Conservation (phyloP, 257 asterid genomes). For the Scutellaria minor region DNA sequence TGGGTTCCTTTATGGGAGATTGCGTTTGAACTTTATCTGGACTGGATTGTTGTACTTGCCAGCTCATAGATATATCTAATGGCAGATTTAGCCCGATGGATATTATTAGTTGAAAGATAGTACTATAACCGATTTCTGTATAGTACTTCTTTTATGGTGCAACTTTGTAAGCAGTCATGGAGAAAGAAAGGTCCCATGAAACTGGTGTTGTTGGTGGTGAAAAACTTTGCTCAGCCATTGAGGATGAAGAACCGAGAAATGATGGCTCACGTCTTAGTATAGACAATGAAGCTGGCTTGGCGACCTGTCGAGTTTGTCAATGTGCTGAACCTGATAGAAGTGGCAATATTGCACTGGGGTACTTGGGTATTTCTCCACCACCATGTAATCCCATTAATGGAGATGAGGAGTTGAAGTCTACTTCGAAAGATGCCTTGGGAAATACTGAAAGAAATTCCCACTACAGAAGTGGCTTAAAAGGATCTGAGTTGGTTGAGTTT, state of each 20-base stretch:
- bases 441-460: constrained; percentile 46
- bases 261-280: constrained; percentile 48
- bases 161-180: constrained; percentile 44
- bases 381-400: constrained; percentile 35
- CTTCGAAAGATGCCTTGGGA: constrained; percentile 37
- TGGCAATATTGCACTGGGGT: constrained; percentile 74
- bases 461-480: constrained; percentile 39
- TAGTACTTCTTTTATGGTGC: constrained; percentile 26
- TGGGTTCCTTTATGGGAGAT: constrained; percentile 24
- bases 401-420: constrained; percentile 48
- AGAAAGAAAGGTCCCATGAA: constrained; percentile 48
- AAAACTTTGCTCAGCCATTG: constrained; percentile 42
- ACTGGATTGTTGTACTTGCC: constrained; percentile 16
- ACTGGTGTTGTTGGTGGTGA: constrained; percentile 33
- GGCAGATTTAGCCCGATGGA: constrained; percentile 31
- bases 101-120: constrained; percentile 33
- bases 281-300: constrained; percentile 57
- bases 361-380: constrained; percentile 73
- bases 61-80: constrained; percentile 29
- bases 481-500: constrained; percentile 73
- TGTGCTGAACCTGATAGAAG: constrained; percentile 78
- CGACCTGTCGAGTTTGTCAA: constrained; percentile 90
- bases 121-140: constrained; percentile 25
- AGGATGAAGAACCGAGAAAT: constrained; percentile 44
- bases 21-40: constrained; percentile 28